phyloP scores from a whole-genome alignment of 2,329 filamentous ascomycete species.

The Cladosporium sphaerospermum region DNA sequence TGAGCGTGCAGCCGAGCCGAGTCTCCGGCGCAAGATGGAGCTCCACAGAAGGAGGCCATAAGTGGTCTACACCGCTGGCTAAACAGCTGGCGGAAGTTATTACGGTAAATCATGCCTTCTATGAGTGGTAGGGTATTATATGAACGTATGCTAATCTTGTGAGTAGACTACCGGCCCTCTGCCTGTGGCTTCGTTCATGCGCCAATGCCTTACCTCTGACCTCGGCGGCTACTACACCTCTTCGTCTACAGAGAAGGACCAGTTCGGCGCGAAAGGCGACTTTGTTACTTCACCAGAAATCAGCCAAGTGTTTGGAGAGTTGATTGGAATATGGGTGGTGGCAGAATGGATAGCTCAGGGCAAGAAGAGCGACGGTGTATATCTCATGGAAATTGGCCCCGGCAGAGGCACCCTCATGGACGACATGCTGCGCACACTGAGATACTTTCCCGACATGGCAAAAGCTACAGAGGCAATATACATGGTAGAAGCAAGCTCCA shows the following conservation, averaged over 20 bases:
- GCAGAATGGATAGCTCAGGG: constrained; percentile 96
- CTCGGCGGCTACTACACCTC: constrained; percentile 90
- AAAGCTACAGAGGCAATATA: constrained; percentile 80
- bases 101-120: constrained; percentile 50
- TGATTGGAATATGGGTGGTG: constrained; percentile 90
- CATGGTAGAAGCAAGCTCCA: constrained; percentile 85
- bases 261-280: constrained; percentile 88
- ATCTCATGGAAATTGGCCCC: constrained; percentile 90
- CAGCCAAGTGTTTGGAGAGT: constrained; percentile 91
- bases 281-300: constrained; percentile 98
- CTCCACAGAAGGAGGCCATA: constrained; percentile 30
- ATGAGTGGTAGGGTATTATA: background rate
- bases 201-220: constrained; percentile 91
- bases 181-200: constrained; percentile 92
- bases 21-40: constrained; percentile 35
- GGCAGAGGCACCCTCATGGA: constrained; percentile 95
- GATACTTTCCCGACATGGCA: constrained; percentile 72
- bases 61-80: constrained; percentile 90
- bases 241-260: constrained; percentile 63
- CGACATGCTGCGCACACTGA: constrained; percentile 83
- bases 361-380: constrained; percentile 63
- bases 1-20: constrained; percentile 14
- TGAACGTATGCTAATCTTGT: constrained; percentile 1
- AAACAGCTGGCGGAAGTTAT: constrained; percentile 84
- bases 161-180: constrained; percentile 76